These are phyloP conservation scores for Graphilbum fragrans DNA, from an alignment of 2,329 filamentous ascomycete species.

Conservation along the genomic window DNA sequence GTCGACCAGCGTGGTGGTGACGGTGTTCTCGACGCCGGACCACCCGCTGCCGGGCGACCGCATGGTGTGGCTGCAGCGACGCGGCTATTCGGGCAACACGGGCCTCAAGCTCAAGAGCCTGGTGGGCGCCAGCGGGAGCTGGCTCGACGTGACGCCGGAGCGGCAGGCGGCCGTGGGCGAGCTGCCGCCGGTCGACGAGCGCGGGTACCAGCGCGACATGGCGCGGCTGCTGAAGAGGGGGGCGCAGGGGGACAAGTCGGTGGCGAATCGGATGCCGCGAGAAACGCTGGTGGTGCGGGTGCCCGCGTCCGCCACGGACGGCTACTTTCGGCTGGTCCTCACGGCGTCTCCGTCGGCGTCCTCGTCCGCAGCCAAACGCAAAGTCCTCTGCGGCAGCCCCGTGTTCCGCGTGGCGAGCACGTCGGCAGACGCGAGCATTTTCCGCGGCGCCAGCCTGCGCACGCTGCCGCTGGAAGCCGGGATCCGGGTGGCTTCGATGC, in stretches of 20 bases:
- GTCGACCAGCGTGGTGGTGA: slow-evolving; percentile 50
- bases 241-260: slow-evolving; percentile 26
- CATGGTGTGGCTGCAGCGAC: slow-evolving; percentile 55
- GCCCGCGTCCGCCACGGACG: slow-evolving; percentile 49
- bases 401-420: slow-evolving; percentile 59
- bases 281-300: slow-evolving; percentile 56
- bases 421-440: slow-evolving; percentile 44
- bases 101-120: slow-evolving; percentile 56
- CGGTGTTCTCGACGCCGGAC: slow-evolving; percentile 45
- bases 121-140: slow-evolving; percentile 43
- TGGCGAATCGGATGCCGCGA: slow-evolving; percentile 35
- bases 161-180: slow-evolving; percentile 32
- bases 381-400: slow-evolving; percentile 51
- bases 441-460: slow-evolving; percentile 51
- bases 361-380: slow-evolving; percentile 28
- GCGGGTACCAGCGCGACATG: slow-evolving; percentile 57
- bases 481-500: slow-evolving; percentile 40
- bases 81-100: slow-evolving; percentile 55
- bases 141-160: slow-evolving; percentile 57
- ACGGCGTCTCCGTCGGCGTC: slow-evolving; percentile 20
- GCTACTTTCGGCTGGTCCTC: slow-evolving; percentile 57
- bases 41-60: slow-evolving; percentile 41
- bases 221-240: slow-evolving; percentile 47
- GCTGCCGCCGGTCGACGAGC: slow-evolving; percentile 44
- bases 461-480: slow-evolving; percentile 57